Evolutionary conservation across 2,329 filamentous ascomycete genomes (phyloP).

Genomic region (Thielaviopsis populi): DNA sequence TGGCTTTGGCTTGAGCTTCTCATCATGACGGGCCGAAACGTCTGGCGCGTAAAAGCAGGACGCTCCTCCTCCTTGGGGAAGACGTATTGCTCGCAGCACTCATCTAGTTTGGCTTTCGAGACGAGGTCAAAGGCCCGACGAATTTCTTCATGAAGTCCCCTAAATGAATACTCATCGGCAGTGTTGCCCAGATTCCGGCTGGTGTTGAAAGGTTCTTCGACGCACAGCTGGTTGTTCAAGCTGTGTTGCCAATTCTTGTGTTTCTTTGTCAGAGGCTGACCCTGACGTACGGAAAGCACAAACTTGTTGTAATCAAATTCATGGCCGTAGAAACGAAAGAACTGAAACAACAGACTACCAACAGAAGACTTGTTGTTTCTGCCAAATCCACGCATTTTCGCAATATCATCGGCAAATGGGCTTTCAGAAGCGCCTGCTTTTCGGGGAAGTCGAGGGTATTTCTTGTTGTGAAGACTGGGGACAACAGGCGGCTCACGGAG

Average conservation of each 20-base stretch:
- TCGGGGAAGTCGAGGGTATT: constrained; percentile 41
- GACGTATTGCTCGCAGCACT: constrained; percentile 76
- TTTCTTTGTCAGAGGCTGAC: constrained; percentile 60
- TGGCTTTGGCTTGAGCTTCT: constrained; percentile 48
- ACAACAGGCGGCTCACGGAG: constrained; percentile 70
- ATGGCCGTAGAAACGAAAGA: constrained; percentile 89
- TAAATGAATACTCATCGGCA: constrained; percentile 86
- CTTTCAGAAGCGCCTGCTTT: constrained; percentile 48
- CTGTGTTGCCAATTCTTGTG: constrained; percentile 79
- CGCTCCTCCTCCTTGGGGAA: constrained; percentile 71
- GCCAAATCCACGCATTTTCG: constrained; percentile 59
- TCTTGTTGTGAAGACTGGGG: constrained; percentile 66
- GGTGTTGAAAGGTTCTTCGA: constrained; percentile 93
- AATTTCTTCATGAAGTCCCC: constrained; percentile 78
- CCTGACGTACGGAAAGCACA: constrained; percentile 73
- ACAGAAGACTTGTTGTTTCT: constrained; percentile 65
- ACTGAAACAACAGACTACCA: constrained; percentile 80
- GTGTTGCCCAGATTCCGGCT: constrained; percentile 87
- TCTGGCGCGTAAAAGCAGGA: constrained; percentile 40
- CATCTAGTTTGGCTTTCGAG: constrained; percentile 59
- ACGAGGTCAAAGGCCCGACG: constrained; percentile 76
- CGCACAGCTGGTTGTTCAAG: constrained; percentile 72
- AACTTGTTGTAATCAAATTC: constrained; percentile 79
- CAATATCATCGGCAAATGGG: constrained; percentile 75
- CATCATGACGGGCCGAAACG: constrained; percentile 38